Base-by-base conservation (phyloP, 2,329 filamentous ascomycete genomes). In the Sclerotinia borealis region DNA sequence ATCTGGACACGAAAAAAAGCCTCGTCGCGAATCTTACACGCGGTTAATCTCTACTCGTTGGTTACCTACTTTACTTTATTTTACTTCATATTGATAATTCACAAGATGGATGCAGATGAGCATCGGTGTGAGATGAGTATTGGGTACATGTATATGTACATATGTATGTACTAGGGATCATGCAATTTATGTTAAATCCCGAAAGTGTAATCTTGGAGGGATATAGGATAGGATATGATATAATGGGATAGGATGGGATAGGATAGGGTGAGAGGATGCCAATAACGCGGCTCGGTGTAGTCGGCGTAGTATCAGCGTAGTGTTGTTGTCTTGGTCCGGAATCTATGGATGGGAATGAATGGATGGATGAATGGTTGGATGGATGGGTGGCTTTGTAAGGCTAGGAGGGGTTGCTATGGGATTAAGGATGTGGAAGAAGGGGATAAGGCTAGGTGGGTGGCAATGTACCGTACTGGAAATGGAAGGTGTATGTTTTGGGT, bases 1-100 rank as follows among this genome's bases (percentile, higher is more conserved):
- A 7, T 19, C 27, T 56, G 39, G 29, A 34, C 8, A 45, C 39
- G n/a, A 17, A 34, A 17, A 34, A 45, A 45, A 45, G 54, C 54
- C 54, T 58, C 39, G 36, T 58, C 54, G 54, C 54, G 54, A 58
- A 58, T 58, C 54, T 45, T 4, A 58, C 54, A 34, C 54, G 54
- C 54, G 34, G 22, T 36, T 17, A 19, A 43, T 19, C 17, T 19
- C 17, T 19, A 43, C 17, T 43, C 17, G 19, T 43, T 43, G n/a
- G n/a, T n/a, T n/a, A n/a, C n/a, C n/a, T n/a, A n/a, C n/a, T n/a
- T n/a, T n/a, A n/a, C n/a, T n/a, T n/a, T n/a, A n/a, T n/a, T n/a
- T n/a, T n/a, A n/a, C n/a, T n/a, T n/a, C n/a, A n/a, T n/a, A n/a
- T n/a, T n/a, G n/a, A n/a, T n/a, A n/a, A n/a, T 19, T 22, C 41